Evolutionary conservation across 441 rosid genomes (phyloP).

Genomic region (Pelargonium myrrhifolium): DNA sequence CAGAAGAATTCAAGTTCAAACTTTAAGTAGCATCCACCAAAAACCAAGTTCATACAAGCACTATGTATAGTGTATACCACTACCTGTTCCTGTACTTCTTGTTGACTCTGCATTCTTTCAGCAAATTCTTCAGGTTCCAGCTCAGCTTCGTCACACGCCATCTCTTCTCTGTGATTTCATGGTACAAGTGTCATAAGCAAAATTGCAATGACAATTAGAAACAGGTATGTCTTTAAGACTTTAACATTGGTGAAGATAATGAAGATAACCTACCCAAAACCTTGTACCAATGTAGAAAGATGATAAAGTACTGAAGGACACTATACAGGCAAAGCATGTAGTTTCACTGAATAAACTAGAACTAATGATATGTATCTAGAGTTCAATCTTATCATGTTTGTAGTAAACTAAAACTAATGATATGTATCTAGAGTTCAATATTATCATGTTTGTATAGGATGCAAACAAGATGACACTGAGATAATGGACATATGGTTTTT

Average conservation of each 20-base stretch:
- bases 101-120: conserved; percentile 43
- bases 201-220: neutral
- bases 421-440: no score
- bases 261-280: neutral
- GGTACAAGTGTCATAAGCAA: conserved; percentile 4
- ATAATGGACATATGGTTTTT: no score
- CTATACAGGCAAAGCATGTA: neutral
- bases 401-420: no score
- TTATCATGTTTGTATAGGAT: no score
- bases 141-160: conserved; percentile 84
- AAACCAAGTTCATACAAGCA: conserved; percentile 2
- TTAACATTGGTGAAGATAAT: neutral
- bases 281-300: neutral
- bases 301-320: neutral
- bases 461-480: no score
- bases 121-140: conserved; percentile 55
- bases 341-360: no score
- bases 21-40: neutral
- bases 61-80: no score
- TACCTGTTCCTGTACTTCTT: conserved; percentile 59
- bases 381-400: no score
- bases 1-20: conserved; percentile 12
- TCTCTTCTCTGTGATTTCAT: conserved; percentile 51
- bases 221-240: neutral
- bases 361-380: no score